A percentile compares a stretch with the other conserved stretches of the same genome.
phyloP scores from a whole-genome alignment of 371 early-diverging fungal species.

The Mortierella sp. region DNA sequence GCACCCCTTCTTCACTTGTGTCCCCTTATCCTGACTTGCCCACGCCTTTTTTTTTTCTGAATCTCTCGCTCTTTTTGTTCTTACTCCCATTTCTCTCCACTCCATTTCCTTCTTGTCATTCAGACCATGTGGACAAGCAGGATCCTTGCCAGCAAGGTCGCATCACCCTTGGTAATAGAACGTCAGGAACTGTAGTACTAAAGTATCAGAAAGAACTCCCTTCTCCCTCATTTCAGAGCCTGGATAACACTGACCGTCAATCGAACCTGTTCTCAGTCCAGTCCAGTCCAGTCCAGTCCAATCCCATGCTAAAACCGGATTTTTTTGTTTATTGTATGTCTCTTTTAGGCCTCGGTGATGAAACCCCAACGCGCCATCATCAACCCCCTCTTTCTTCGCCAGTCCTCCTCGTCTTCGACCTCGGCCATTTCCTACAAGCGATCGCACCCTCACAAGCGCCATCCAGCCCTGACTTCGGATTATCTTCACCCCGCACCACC shows the following conservation, averaged over 20 bases:
- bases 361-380: slow-evolving; percentile 17
- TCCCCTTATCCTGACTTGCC: not conserved
- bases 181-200: no score
- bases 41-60: slow-evolving; percentile 6
- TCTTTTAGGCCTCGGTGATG: slow-evolving; percentile 9
- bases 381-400: slow-evolving; percentile 29
- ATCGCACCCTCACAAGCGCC: slow-evolving; percentile 66
- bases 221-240: no score
- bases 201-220: not conserved
- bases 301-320: no score
- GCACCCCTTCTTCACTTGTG: not conserved
- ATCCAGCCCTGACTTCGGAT: slow-evolving; percentile 58
- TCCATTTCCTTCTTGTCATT: not conserved
- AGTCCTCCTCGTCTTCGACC: slow-evolving; percentile 60
- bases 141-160: slow-evolving; percentile 14
- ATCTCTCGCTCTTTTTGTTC: slow-evolving; percentile 1
- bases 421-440: slow-evolving; percentile 69
- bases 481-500: slow-evolving; percentile 51
- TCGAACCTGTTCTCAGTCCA: no score
- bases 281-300: no score
- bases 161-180: slow-evolving; percentile 31
- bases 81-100: slow-evolving; percentile 2
- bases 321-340: not conserved
- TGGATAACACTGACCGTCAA: no score
- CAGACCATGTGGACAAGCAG: slow-evolving; percentile 45